These are phyloP conservation scores for Lagenidium sp. DNA, from an alignment of 352 stramenopile species.

Conservation along the genomic window DNA sequence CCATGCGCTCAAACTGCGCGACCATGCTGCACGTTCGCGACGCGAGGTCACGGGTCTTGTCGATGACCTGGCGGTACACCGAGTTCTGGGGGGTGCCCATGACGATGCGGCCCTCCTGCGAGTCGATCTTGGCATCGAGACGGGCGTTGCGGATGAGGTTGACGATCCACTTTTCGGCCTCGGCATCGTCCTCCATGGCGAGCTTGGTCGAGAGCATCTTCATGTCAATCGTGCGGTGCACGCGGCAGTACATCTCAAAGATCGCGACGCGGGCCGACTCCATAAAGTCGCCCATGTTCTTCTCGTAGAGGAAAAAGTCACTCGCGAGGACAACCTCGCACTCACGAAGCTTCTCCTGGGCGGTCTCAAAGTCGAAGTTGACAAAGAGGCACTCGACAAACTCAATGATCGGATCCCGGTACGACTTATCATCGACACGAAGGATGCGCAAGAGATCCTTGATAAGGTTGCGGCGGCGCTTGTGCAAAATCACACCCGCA, in stretches of 20 bases:
- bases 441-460: conserved; percentile 96
- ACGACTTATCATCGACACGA: conserved; percentile 80
- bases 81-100: conserved; percentile 93
- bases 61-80: conserved; percentile 96
- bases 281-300: conserved; percentile 98
- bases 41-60: conserved; percentile 95
- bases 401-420: conserved; percentile 81
- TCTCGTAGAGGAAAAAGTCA: conserved; percentile 97
- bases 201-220: conserved; percentile 94
- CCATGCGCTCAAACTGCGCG: conserved; percentile 77
- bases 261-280: conserved; percentile 96
- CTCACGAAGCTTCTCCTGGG: conserved; percentile 90
- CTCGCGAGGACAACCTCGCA: conserved; percentile 93
- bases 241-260: conserved; percentile 99
- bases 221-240: conserved; percentile 99
- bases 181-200: conserved; percentile 92
- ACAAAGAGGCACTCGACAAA: conserved; percentile 98
- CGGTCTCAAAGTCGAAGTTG: conserved; percentile 98
- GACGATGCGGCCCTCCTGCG: conserved; percentile 94
- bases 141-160: conserved; percentile 97
- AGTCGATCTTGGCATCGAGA: conserved; percentile 98
- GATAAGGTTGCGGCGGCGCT: conserved; percentile 89
- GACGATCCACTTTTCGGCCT: conserved; percentile 98
- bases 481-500: conserved; percentile 96
- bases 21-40: conserved; percentile 88